Base-by-base conservation (phyloP, 139 green algal species). In the Chlamydomonas incerta region DNA sequence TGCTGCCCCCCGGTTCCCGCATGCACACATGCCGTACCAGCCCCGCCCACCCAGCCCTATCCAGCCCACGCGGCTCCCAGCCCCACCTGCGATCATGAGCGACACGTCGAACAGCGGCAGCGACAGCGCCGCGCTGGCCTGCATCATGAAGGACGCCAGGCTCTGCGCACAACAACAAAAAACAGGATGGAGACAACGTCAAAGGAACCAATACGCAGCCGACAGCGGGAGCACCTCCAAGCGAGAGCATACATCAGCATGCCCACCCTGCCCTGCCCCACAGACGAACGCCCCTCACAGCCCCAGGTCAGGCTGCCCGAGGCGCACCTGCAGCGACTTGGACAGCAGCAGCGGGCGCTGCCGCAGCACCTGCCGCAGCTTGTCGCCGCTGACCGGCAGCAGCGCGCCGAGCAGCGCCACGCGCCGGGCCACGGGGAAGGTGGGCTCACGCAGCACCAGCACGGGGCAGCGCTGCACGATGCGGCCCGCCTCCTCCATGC, bases 101-200 rank as follows among this genome's bases (percentile, higher is more conserved):
- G 80, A 29, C 33, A 79, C 80, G 28, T 86, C 80, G 35, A 86
- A 86, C 2, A 86, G 80, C 52, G 80, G 68, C 80, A 86, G 31
- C 6, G 24, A 13, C 26, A 86, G 80, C 35, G 28, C 33, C 1
- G 34, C 3, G 33, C 65, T 72, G 26, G 33, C 68, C 13, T 5
- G 26, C 26, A 79, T 79, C 80, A 86, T 86, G 68, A 86, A 79
- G 2, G 18, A 14, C 6, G 80, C 80, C 66, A 85, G 47, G 65
- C 17, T 76, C 79, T 85, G 67, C 0, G 50, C 47, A 41, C 41
- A 24, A 26, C 20, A 63, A 60, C 8, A 1, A 0, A 62, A 8
- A 35, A 13, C 26, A 5, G 73, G 11, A 20, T n/a, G 47, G 47
- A 55, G 68, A 34, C 21, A 74, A 34, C 34, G 68, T 41, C 41